phyloP scores from a whole-genome alignment of 306 rosid species.

The Cajanus cajan region DNA sequence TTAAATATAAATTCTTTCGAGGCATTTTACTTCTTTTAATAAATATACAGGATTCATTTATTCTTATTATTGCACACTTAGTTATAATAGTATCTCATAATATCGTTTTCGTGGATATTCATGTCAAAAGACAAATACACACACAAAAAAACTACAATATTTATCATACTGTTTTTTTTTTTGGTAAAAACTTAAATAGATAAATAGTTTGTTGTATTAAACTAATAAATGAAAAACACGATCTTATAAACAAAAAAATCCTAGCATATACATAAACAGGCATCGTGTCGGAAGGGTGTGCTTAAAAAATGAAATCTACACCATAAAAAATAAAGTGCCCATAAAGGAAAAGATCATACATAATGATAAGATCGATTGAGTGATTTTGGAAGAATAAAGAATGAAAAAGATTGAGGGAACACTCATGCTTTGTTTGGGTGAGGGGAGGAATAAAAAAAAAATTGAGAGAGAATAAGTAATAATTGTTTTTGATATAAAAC shows the following conservation, averaged over 20 bases:
- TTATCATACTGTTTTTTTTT: background rate
- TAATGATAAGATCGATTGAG: constrained; percentile 16
- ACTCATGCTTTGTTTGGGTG: no score
- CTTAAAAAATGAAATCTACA: constrained; percentile 1
- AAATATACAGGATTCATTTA: no score
- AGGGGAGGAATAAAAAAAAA: no score
- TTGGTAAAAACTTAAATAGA: background rate
- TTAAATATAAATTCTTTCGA: no score
- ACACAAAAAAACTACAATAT: background rate
- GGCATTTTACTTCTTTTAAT: no score
- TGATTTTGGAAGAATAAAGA: background rate
- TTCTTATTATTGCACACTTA: background rate
- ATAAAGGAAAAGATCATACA: constrained; percentile 5
- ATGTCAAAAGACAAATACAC: background rate
- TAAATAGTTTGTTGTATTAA: background rate
- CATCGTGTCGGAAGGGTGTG: constrained; percentile 18
- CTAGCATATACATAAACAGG: constrained; percentile 11
- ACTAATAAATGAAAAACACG: background rate
- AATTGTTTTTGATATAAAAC: no score
- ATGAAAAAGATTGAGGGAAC: constrained; percentile 6
- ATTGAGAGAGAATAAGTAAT: no score
- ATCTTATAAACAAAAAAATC: background rate
- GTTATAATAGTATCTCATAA: background rate
- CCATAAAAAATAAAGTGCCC: constrained; percentile 8
- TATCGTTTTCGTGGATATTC: background rate